phyloP scores from a whole-genome alignment of 371 early-diverging fungal genomes.

The Dichotomocladium elegans region DNA sequence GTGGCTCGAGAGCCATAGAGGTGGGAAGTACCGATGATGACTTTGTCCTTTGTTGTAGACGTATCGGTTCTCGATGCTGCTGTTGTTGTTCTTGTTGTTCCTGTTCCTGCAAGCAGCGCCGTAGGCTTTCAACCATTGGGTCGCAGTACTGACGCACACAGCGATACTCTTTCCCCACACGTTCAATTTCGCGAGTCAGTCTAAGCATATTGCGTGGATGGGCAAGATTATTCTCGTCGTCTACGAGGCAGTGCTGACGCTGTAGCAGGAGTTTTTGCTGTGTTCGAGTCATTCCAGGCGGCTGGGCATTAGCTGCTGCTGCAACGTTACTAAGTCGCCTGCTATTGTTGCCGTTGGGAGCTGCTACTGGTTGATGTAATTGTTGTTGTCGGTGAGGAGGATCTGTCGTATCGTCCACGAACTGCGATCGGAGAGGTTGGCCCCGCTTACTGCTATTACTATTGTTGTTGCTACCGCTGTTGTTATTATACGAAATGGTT shows the following conservation, averaged over 20 bases:
- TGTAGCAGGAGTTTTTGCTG: constrained; percentile 51
- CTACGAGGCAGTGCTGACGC: constrained; percentile 42
- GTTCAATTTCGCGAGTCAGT: constrained; percentile 45
- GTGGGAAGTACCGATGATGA: constrained; percentile 14
- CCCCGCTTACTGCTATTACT: not conserved
- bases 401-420: constrained; percentile 7
- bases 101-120: constrained; percentile 18
- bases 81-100: constrained; percentile 6
- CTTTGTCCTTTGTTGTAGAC: not conserved
- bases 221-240: constrained; percentile 42
- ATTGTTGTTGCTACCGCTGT: not conserved
- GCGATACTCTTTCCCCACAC: constrained; percentile 40
- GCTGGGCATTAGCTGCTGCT: constrained; percentile 17
- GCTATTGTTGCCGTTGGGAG: not conserved
- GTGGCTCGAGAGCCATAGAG: constrained; percentile 5
- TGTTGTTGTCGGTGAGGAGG: not conserved
- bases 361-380: not conserved
- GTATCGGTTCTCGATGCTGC: constrained; percentile 1
- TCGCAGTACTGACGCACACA: constrained; percentile 31
- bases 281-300: constrained; percentile 38
- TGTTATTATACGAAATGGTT: not conserved
- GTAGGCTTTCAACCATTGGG: constrained; percentile 36
- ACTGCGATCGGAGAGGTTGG: constrained; percentile 13
- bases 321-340: constrained; percentile 13
- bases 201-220: constrained; percentile 50